These are phyloP conservation scores for Paramarasmius palmivorus DNA, from an alignment of 1,284 basidiomycete genomes.

Conservation along the genomic window DNA sequence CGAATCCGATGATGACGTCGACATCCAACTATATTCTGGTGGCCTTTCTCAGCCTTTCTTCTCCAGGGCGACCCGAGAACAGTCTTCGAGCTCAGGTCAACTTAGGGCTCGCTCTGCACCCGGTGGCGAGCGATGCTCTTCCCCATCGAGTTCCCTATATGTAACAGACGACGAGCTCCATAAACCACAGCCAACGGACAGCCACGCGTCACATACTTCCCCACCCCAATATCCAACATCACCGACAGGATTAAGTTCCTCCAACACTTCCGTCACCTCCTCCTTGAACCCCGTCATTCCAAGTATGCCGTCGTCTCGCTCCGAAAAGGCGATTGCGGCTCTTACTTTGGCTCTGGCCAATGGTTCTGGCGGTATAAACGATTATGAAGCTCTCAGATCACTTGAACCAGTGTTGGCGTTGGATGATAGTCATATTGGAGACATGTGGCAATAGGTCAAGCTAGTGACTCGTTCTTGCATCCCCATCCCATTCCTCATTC, in stretches of 20 bases:
- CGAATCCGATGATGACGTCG: slow-evolving; percentile 50
- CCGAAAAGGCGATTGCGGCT: slow-evolving; percentile 64
- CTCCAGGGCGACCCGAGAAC: slow-evolving; percentile 11
- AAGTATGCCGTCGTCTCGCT: slow-evolving; percentile 26
- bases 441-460: slow-evolving; percentile 57
- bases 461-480: no score
- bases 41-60: slow-evolving; percentile 26
- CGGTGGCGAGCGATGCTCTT: slow-evolving; percentile 29
- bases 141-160: slow-evolving; percentile 25
- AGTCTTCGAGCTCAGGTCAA: background rate
- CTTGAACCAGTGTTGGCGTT: slow-evolving; percentile 38
- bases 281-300: slow-evolving; percentile 15
- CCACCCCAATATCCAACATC: background rate
- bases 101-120: slow-evolving; percentile 13
- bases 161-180: slow-evolving; percentile 27
- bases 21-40: slow-evolving; percentile 54
- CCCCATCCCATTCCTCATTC: background rate
- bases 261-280: slow-evolving; percentile 19
- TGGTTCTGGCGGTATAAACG: slow-evolving; percentile 66
- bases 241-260: slow-evolving; percentile 18
- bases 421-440: slow-evolving; percentile 53
- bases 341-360: slow-evolving; percentile 65
- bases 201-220: no score
- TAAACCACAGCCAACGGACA: slow-evolving; percentile 18
- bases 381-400: slow-evolving; percentile 56